Base-by-base conservation (phyloP, 139 green algal genomes). In the Desmodesmus armatus region DNA sequence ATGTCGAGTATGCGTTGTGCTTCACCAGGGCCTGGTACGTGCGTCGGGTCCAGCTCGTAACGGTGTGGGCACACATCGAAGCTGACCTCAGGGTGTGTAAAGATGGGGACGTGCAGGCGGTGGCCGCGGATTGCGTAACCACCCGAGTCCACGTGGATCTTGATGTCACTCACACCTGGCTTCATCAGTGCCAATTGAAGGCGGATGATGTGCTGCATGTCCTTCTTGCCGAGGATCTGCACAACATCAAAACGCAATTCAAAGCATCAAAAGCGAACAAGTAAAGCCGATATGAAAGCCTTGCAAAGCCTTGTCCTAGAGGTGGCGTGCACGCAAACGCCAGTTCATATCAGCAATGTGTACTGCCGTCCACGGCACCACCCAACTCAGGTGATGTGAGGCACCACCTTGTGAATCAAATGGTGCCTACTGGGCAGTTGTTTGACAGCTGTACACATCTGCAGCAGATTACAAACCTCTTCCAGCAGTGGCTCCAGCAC, bases 101-200 rank as follows among this genome's bases (percentile, higher is more conserved):
- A 83, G 29, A 95, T 29, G 1, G 88, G 88, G 21, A 93, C 67
- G 53, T 95, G 92, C 37, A 96, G 92, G 51, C 93, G 90, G 82
- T 96, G 93, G 5, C 88, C 91, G 0, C 43, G 19, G 47, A 79
- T 84, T 7, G 92, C 87, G 66, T 96, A 96, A 6, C 88, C 92
- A 9, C 93, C 93, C n/a, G 82, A 91, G 83, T 96, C 91, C 7
- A 90, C 31, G 85, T 94, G 91, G 55, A 86, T 69, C 55, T 80
- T 77, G 76, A 88, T 84, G 84, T 80, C 76, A 31, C 35, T 69
- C 1, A 85, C 63, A 35, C 83, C 72, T 0, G 91, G 88, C 60
- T 86, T 87, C 92, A 96, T 95, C 44, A 84, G 78, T 0, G 93
- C 89, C 11, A 96, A 86, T 87, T 96, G 93, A 80, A 95, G 60